Percentiles rank a stretch among this genome's conserved stretches.
Conservation (phyloP, 2,329 filamentous ascomycete species). For the Aaosphaeria arxii region DNA sequence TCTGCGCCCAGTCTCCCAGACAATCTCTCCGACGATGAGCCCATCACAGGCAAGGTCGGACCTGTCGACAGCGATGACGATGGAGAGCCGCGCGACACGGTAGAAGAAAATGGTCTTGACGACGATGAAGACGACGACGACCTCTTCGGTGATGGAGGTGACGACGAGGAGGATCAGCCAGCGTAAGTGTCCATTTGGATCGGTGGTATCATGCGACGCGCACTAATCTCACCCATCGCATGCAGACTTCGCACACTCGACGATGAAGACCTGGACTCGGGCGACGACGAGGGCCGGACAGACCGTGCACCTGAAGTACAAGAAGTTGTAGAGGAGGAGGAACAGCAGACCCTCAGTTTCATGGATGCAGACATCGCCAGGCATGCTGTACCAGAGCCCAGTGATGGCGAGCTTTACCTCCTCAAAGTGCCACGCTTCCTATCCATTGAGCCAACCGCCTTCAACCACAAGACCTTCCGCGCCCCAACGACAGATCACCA, state of each 20-base stretch:
- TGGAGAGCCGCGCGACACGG: conserved; percentile 24
- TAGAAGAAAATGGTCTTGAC: conserved; percentile 25
- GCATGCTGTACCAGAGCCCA: conserved; percentile 68
- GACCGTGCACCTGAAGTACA: conserved; percentile 53
- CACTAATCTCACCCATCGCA: conserved; percentile 10
- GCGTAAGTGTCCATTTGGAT: conserved; percentile 14
- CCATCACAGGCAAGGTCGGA: conserved; percentile 28
- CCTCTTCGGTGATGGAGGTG: conserved; percentile 46
- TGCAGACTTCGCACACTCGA: conserved; percentile 50
- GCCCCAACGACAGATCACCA: conserved; percentile 60
- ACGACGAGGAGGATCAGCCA: conserved; percentile 34
- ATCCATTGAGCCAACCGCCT: conserved; percentile 65
- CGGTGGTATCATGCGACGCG: no score
- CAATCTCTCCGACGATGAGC: conserved; percentile 27
- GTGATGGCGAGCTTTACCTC: conserved; percentile 69
- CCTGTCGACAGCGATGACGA: conserved; percentile 29
- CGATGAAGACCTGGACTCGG: conserved; percentile 62
- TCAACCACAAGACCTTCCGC: conserved; percentile 64
- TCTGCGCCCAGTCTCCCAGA: conserved; percentile 12
- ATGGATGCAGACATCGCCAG: conserved; percentile 65
- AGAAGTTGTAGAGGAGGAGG: conserved; percentile 48
- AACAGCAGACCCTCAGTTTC: conserved; percentile 56
- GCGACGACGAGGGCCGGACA: conserved; percentile 60
- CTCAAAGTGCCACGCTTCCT: conserved; percentile 72
- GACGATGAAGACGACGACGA: conserved; percentile 41